Base-by-base conservation (phyloP, 202 grass and related monocot genomes). In the Setaria viridis region DNA sequence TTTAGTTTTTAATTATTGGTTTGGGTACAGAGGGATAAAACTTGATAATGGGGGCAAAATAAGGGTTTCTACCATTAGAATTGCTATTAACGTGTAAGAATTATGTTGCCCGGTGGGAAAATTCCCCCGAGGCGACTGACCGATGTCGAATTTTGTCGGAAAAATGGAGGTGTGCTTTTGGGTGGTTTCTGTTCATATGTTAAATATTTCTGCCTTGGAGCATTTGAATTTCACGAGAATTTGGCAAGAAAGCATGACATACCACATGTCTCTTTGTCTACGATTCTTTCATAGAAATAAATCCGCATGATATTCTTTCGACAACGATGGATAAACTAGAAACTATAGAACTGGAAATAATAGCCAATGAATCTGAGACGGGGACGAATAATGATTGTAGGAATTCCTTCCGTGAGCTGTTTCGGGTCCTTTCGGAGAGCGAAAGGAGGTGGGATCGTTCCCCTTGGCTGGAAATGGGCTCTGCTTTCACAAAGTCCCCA, bases 1-100 rank as follows among this genome's bases (percentile, higher is more conserved):
- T 39, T 63, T 78, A 13, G 20, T 74, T 79, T 85, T 43, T 30
- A 65, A 49, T 70, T 85, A 70, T 80, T 87, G 74, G 51, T 63
- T 84, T 37, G 58, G 72, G 87, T 85, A 89, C 69, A 89, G 84
- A 56, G 50, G 72, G 64, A 71, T 48, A 85, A 63, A 86, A 71
- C 50, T n/a, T 69, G 42, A 17, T 15, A 68, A 51, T n/a, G 29
- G n/a, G 20, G 37, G 62, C 45, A 34, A 50, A 62, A 82, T 39
- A 70, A 69, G 60, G 4, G 16, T 74, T 74, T 5, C n/a, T 67
- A 74, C 33, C 63, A 43, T 9, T 65, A 54, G n/a, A 1, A 35
- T 10, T 48, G 21, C 16, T 41, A 13, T 50, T 42, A 5, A 5
- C 51, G 8, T 9, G 35, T 15, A 73, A 49, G 8, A 62, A 80